These are phyloP conservation scores for Thelephora aurantiotincta DNA, from an alignment of 768 basidiomycete genomes.

Conservation along the genomic window DNA sequence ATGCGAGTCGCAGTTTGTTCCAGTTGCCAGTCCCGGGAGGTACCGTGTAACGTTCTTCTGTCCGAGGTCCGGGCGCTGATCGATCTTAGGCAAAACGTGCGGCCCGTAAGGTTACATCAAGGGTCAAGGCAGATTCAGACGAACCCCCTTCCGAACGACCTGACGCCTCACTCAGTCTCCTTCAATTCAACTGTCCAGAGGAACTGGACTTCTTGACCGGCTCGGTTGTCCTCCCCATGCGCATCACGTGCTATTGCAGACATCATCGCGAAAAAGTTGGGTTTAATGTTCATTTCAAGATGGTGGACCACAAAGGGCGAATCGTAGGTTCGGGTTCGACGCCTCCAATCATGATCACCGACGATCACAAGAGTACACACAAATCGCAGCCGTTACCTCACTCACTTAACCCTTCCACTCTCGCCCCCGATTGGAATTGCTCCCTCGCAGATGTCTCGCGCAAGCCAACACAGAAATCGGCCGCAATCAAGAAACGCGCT, in stretches of 20 bases:
- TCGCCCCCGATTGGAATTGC: conserved; percentile 36
- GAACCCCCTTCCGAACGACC: conserved; percentile 33
- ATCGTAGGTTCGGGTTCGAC: conserved; percentile 73
- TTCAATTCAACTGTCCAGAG: conserved; percentile 92
- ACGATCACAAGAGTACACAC: conserved; percentile 85
- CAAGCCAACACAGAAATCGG: conserved; percentile 24
- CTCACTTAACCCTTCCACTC: background rate
- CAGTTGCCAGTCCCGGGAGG: conserved; percentile 83
- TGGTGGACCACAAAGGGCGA: conserved; percentile 69
- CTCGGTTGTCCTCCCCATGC: conserved; percentile 77
- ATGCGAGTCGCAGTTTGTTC: conserved; percentile 68
- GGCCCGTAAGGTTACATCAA: conserved; percentile 76
- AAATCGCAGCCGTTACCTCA: conserved; percentile 9
- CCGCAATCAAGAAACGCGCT: conserved; percentile 36
- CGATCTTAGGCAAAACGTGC: conserved; percentile 67
- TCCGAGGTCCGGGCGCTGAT: conserved; percentile 3
- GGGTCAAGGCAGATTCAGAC: conserved; percentile 63
- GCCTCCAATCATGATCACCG: conserved; percentile 94
- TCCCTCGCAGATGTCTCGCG: conserved; percentile 21
- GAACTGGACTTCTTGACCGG: conserved; percentile 82
- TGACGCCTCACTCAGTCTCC: conserved; percentile 71
- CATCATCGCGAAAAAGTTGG: conserved; percentile 97
- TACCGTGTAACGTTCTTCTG: conserved; percentile 16
- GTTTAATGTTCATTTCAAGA: conserved; percentile 79
- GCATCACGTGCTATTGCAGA: conserved; percentile 96